Conservation (phyloP, 2,329 filamentous ascomycete genomes). For the Fusarium pseudocircinatum region DNA sequence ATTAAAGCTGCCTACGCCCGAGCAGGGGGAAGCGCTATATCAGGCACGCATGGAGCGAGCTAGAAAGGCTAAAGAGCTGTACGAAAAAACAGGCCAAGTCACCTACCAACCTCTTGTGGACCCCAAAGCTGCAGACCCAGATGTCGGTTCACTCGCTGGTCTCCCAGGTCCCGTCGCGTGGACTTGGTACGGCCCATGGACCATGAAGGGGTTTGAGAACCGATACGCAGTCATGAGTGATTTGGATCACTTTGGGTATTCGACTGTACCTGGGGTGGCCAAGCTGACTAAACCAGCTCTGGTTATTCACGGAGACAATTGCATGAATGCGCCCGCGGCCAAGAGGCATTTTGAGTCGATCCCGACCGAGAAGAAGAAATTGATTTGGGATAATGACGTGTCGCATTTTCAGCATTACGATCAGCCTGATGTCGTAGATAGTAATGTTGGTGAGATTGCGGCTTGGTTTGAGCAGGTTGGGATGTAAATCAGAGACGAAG, state of each 20-base stretch:
- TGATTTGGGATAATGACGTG: neutral
- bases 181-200: neutral
- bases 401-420: neutral
- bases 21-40: neutral
- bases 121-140: neutral
- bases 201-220: neutral
- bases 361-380: neutral
- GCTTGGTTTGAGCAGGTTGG: neutral
- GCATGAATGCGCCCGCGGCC: neutral
- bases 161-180: neutral
- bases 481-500: rapidly evolving
- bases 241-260: neutral
- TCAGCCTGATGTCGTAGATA: neutral
- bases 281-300: neutral
- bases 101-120: neutral
- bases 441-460: neutral
- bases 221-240: neutral
- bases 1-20: neutral
- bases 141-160: neutral
- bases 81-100: neutral
- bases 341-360: neutral
- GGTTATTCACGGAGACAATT: neutral
- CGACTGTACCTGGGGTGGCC: neutral
- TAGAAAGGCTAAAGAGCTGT: neutral
- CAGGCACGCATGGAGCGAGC: neutral